Percentiles rank a stretch among this genome's conserved stretches.
phyloP scores from a whole-genome alignment of 2,329 filamentous ascomycete genomes.

The Hypoxylon sp. region DNA sequence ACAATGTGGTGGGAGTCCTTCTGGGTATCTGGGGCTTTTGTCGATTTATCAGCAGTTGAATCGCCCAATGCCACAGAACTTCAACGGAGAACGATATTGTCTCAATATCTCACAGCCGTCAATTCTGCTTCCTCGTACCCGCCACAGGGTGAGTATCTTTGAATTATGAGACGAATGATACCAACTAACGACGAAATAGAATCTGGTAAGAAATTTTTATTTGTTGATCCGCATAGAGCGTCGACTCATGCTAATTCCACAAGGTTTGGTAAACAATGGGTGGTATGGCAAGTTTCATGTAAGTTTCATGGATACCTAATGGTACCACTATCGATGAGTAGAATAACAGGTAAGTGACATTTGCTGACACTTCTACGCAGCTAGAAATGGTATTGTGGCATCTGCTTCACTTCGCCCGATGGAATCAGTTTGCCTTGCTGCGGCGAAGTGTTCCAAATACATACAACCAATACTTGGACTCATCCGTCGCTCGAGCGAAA shows the following conservation, averaged over 20 bases:
- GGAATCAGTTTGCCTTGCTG: slow-evolving; percentile 61
- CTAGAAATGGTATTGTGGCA: slow-evolving; percentile 69
- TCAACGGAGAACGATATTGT: slow-evolving; percentile 65
- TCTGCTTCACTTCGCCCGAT: slow-evolving; percentile 62
- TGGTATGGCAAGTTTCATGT: slow-evolving; percentile 69
- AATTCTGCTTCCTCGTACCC: slow-evolving; percentile 64
- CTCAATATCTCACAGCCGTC: slow-evolving; percentile 65
- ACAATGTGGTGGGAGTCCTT: slow-evolving; percentile 61
- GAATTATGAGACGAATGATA: no score
- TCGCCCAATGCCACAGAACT: slow-evolving; percentile 61
- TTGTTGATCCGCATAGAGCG: slow-evolving; percentile 39
- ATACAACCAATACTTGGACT: slow-evolving; percentile 61
- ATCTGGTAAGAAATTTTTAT: slow-evolving; percentile 31
- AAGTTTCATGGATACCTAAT: slow-evolving; percentile 30
- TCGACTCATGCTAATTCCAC: slow-evolving; percentile 31
- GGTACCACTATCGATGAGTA: not conserved
- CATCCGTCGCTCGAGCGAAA: slow-evolving; percentile 54
- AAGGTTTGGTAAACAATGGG: slow-evolving; percentile 65
- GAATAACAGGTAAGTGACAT: not conserved
- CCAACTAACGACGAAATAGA: slow-evolving; percentile 22
- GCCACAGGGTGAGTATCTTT: slow-evolving; percentile 56
- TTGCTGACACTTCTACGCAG: slow-evolving; percentile 40
- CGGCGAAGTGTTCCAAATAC: slow-evolving; percentile 59
- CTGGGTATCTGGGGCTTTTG: slow-evolving; percentile 64
- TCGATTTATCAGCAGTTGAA: slow-evolving; percentile 59